Base-by-base conservation (phyloP, 257 asterid genomes). In the Rauvolfia tetraphylla region DNA sequence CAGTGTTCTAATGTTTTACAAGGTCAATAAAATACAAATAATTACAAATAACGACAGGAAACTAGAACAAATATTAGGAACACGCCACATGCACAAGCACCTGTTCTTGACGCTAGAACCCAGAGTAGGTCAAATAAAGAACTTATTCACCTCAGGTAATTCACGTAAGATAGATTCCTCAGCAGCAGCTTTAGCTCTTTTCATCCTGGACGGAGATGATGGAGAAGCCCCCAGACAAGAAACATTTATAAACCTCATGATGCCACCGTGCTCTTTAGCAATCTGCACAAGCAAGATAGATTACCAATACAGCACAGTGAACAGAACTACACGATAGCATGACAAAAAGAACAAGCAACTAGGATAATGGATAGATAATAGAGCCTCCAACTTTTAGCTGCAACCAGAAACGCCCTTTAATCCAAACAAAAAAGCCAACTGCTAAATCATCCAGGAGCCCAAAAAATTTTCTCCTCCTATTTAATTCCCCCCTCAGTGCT, bases 211-310 rank as follows among this genome's bases (percentile, higher is more conserved):
- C 59, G 93, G 81, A 77, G 99, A 95, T 80, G 94, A 82, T 56
- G 84, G 83, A 49, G 96, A 89, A 51, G 97, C 97, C 48, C 99
- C 98, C 86, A 95, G 81, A 83, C 92, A 83, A 72, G 99, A 95
- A 84, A 91, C 90, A 73, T 95, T 98, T 79, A 95, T 90, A 86
- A 82, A 95, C 76, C 99, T 88, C 95, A 87, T 81, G 81, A 95
- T 88, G 70, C 99, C 99, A 77, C 99, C 97, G 51, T 95, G 99
- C 87, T 95, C 98, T 81, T 88, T 95, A 56, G 98, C 92, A 42
- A 95, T 95, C 99, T 95, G 87, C 80, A 67, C 2, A 72, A 77
- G 66, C 33, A 80, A 22, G 68, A 78, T 78, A 33, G 66, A 67
- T 51, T 25, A 82, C 44, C 76, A 75, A 38, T 39, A 74, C 5